Evolutionary conservation across 1,284 basidiomycete genomes (phyloP).

Genomic region (Ustilago trichophora): DNA sequence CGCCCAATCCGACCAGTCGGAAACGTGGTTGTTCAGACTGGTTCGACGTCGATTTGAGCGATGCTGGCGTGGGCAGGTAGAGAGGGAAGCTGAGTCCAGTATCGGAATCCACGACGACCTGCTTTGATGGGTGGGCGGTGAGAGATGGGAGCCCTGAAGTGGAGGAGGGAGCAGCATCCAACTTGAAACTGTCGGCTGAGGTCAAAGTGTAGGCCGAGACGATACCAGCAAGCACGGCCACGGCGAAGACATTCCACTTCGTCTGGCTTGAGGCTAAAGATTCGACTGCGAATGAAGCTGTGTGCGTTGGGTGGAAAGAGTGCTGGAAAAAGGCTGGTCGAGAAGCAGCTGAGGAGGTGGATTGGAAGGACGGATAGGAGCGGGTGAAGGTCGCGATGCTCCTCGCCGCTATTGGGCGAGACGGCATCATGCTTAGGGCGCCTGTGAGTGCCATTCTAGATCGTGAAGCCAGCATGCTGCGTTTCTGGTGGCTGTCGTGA

Average conservation of each 20-base stretch:
- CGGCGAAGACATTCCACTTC: not conserved
- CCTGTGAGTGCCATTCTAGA: not conserved
- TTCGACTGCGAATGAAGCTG: not conserved
- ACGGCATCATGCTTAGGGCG: not conserved
- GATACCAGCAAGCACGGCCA: slow-evolving; percentile 7
- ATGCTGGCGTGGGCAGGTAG: slow-evolving; percentile 23
- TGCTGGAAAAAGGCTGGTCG: slow-evolving; percentile 21
- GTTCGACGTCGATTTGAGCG: slow-evolving; percentile 2
- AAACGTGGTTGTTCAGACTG: slow-evolving; percentile 63
- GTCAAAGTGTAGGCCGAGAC: slow-evolving; percentile 1
- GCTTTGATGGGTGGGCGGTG: slow-evolving; percentile 4
- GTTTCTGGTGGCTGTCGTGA: too few species aligned
- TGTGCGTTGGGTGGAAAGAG: slow-evolving; percentile 9
- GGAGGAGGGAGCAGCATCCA: slow-evolving; percentile 17
- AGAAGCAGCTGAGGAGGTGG: not conserved
- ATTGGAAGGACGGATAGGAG: slow-evolving; percentile 22
- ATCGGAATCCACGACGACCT: slow-evolving; percentile 30
- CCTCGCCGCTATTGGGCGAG: not conserved
- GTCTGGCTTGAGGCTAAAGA: not conserved
- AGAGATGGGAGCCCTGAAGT: slow-evolving; percentile 5
- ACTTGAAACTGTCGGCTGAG: not conserved
- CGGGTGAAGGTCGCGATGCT: slow-evolving; percentile 15
- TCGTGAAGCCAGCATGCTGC: slow-evolving; percentile 2
- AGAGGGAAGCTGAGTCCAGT: slow-evolving; percentile 38
- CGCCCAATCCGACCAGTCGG: slow-evolving; percentile 79